Conservation (phyloP, 176 grass and related monocot species). For the Thalia dealbata region DNA sequence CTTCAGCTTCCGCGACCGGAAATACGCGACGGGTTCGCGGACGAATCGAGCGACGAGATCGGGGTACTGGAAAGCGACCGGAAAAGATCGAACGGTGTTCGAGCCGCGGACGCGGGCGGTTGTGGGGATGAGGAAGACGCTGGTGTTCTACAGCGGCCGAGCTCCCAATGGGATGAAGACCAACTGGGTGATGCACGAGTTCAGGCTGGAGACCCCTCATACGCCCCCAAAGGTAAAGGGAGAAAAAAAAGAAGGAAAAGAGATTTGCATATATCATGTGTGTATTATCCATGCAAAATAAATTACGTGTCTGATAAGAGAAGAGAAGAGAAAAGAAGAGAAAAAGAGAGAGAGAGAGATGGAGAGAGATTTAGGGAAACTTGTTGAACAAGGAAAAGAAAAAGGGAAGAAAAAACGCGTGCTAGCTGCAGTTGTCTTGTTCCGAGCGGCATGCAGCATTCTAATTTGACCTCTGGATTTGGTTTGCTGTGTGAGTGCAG, state of each 20-base stretch:
- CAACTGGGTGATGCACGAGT: slow-evolving; percentile 76
- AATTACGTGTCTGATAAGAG: too few species aligned
- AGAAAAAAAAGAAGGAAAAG: too few species aligned
- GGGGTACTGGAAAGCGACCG: slow-evolving; percentile 81
- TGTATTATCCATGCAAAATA: too few species aligned
- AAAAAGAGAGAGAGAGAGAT: neutral
- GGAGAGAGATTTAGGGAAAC: neutral
- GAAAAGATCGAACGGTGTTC: slow-evolving; percentile 54
- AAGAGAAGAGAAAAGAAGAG: neutral
- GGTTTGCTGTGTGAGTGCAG: slow-evolving; percentile 12
- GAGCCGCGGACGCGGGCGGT: slow-evolving; percentile 21
- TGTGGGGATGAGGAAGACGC: slow-evolving; percentile 76
- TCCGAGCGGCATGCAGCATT: too few species aligned
- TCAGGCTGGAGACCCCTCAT: slow-evolving; percentile 52
- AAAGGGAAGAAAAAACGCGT: too few species aligned
- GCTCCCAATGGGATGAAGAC: slow-evolving; percentile 71
- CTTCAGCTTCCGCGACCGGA: slow-evolving; percentile 78
- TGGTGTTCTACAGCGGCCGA: slow-evolving; percentile 72
- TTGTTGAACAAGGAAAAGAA: too few species aligned
- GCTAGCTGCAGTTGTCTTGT: too few species aligned
- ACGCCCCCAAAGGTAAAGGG: slow-evolving; percentile 45
- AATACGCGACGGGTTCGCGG: slow-evolving; percentile 65
- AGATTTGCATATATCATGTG: too few species aligned
- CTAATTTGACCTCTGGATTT: neutral
- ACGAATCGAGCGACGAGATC: slow-evolving; percentile 70